Conservation (phyloP, 192 early-diverging fungal species). For the Coemansia sp. region DNA sequence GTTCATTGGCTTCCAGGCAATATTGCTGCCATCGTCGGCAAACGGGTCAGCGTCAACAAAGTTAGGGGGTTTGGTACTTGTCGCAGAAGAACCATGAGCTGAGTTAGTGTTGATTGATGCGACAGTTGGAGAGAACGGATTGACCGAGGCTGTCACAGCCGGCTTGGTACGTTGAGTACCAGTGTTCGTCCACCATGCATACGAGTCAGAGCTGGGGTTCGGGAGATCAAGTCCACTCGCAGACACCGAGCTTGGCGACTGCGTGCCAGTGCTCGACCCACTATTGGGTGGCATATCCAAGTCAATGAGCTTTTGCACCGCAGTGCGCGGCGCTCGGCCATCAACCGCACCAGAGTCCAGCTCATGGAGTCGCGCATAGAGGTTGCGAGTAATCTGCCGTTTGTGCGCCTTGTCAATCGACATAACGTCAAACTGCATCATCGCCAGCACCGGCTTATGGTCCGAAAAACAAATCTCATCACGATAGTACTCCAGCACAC, state of each 20-base stretch:
- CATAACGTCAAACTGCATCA: constrained; percentile 45
- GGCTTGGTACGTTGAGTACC: not conserved
- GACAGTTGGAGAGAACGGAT: constrained; percentile 32
- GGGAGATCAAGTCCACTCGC: constrained; percentile 11
- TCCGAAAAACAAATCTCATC: constrained; percentile 50
- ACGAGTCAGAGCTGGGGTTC: constrained; percentile 35
- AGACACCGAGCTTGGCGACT: not conserved
- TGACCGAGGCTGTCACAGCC: constrained; percentile 4
- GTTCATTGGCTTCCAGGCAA: constrained; percentile 37
- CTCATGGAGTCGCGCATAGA: constrained; percentile 31
- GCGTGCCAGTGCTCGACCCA: not conserved
- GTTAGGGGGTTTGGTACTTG: not conserved
- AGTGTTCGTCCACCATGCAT: constrained; percentile 33
- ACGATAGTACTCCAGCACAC: constrained; percentile 41
- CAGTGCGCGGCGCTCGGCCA: not conserved
- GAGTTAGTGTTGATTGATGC: constrained; percentile 16
- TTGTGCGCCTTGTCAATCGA: constrained; percentile 43
- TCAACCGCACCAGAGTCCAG: not conserved
- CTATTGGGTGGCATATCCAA: constrained; percentile 8
- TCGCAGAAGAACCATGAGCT: too few relatives aligned
- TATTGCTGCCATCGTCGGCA: constrained; percentile 18
- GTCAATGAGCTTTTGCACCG: constrained; percentile 36
- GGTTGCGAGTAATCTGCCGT: constrained; percentile 33
- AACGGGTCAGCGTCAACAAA: constrained; percentile 23
- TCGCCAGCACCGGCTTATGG: constrained; percentile 51